Evolutionary conservation across 2,329 filamentous ascomycete species (phyloP).

Genomic region (Colletotrichum caudatum): DNA sequence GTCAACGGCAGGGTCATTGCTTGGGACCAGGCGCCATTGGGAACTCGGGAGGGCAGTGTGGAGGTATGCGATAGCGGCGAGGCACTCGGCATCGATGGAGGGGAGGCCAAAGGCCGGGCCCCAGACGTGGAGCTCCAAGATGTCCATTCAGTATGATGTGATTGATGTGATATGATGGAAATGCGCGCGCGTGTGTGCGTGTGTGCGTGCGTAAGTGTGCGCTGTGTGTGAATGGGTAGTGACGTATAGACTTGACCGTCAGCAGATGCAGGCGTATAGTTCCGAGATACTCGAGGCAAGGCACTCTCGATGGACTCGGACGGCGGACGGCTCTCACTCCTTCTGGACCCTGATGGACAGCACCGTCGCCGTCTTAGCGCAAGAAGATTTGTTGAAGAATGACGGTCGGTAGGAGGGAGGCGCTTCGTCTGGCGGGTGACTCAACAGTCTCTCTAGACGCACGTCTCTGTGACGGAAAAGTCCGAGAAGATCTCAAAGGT

Average conservation of each 20-base stretch:
- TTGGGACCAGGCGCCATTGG: constrained; percentile 77
- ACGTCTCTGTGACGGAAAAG: not conserved
- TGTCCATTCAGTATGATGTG: constrained; percentile 15
- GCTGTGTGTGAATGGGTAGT: constrained; percentile 1
- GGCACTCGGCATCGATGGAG: constrained; percentile 91
- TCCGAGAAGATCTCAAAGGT: not conserved
- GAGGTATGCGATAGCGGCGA: constrained; percentile 84
- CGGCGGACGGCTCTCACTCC: not conserved
- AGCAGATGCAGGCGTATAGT: constrained; percentile 5
- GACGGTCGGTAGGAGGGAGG: constrained; percentile 16
- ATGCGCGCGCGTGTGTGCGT: not conserved
- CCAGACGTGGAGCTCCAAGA: constrained; percentile 87
- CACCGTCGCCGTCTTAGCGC: not conserved
- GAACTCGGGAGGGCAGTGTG: constrained; percentile 69
- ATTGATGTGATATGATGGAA: too few species aligned
- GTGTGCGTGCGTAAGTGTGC: not conserved
- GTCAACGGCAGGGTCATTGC: constrained; percentile 77
- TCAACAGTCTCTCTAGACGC: constrained; percentile 18
- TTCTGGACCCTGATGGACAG: constrained; percentile 25
- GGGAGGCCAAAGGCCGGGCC: constrained; percentile 89
- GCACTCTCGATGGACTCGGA: constrained; percentile 14
- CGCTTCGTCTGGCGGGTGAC: constrained; percentile 24
- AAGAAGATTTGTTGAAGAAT: not conserved
- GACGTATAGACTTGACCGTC: not conserved
- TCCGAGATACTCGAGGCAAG: constrained; percentile 11